These are phyloP conservation scores for Solanum neorickii DNA, from an alignment of 257 asterid genomes.

Conservation along the genomic window DNA sequence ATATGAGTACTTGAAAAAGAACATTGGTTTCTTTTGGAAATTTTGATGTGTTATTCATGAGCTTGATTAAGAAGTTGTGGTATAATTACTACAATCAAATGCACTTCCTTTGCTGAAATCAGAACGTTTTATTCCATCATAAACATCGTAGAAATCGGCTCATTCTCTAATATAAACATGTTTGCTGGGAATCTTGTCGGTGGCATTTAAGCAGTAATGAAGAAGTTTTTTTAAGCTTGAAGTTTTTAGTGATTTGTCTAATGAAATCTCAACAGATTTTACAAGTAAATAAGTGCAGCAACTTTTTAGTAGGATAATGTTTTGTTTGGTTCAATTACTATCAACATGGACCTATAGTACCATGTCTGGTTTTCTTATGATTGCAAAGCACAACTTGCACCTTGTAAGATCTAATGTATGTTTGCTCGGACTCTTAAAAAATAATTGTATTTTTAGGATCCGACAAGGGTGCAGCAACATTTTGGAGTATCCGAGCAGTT, in stretches of 20 bases:
- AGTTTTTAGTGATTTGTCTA: neutral
- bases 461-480: neutral
- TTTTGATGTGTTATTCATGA: neutral
- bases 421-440: neutral
- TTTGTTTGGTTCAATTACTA: neutral
- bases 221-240: neutral
- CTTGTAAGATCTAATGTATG: neutral
- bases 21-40: neutral
- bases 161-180: neutral
- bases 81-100: neutral
- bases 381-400: neutral
- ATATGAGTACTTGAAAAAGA: neutral
- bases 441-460: neutral
- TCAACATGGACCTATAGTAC: neutral
- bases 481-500: neutral
- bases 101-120: neutral
- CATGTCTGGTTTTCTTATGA: neutral
- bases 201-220: neutral
- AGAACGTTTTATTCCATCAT: neutral
- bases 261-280: neutral
- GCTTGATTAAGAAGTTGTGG: neutral
- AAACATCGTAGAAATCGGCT: neutral
- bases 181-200: neutral
- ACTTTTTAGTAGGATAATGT: neutral
- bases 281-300: neutral